Evolutionary conservation across 176 grass and related monocot species (phyloP).

Genomic region (Triticum urartu): DNA sequence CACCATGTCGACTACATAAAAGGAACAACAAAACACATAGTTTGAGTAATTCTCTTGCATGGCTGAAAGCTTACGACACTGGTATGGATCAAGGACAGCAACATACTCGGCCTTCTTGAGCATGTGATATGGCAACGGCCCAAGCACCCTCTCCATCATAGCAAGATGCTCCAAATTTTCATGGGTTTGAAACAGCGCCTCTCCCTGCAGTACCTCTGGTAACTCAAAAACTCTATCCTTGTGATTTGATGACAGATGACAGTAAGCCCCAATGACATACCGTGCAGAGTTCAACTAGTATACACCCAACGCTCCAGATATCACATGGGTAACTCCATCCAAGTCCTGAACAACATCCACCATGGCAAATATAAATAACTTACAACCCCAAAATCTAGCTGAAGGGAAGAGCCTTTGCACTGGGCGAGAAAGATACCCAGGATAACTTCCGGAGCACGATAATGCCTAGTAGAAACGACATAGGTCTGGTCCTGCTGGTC

Average conservation of each 20-base stretch:
- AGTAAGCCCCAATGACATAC: conserved; percentile 46
- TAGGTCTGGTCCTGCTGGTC: conserved; percentile 72
- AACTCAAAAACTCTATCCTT: conserved; percentile 28
- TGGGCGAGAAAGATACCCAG: conserved; percentile 51
- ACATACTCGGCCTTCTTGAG: conserved; percentile 62
- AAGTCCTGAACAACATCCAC: conserved; percentile 59
- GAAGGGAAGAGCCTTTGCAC: not conserved
- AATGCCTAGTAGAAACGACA: conserved; percentile 90
- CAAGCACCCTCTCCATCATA: conserved; percentile 68
- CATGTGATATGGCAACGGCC: conserved; percentile 55
- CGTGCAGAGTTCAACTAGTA: conserved; percentile 94
- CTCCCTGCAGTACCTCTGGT: conserved; percentile 42
- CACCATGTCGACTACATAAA: conserved; percentile 57
- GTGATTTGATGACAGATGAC: not conserved
- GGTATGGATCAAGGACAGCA: conserved; percentile 2
- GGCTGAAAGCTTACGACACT: conserved; percentile 12
- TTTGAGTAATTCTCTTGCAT: conserved; percentile 5
- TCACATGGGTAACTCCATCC: conserved; percentile 94
- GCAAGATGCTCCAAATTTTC: conserved; percentile 71
- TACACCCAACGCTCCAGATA: conserved; percentile 97
- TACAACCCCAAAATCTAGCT: conserved; percentile 13
- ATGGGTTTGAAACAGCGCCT: conserved; percentile 69
- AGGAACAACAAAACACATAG: conserved; percentile 35
- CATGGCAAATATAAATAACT: conserved; percentile 3
- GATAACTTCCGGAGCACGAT: conserved; percentile 94